Evolutionary conservation across 208 protist genomes (phyloP), one percentile per base, ranked within the genome.

Genomic region (Trypanosoma platydactyli): DNA sequence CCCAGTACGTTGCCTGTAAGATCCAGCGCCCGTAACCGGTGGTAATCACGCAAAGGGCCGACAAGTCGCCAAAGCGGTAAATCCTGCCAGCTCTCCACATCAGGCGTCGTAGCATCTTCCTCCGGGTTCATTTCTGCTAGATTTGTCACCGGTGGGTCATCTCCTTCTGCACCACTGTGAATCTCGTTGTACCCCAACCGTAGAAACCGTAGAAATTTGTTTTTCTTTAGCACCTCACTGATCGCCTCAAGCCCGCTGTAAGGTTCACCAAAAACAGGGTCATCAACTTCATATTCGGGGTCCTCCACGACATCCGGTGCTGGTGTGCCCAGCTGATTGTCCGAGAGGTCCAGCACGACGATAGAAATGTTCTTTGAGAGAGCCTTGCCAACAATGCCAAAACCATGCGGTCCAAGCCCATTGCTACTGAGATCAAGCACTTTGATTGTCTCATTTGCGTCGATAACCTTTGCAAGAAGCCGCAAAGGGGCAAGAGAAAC

Each of bases 221-320:
- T 96, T 71, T 94, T 94, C 68, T 93, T 93, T 16, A 96, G 69
- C 58, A 96, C 73, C 74, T 96, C 88, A 33, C 71, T 73, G 45
- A 96, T 56, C 22, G 88, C 91, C 66, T 94, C 88, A 29, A 94
- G 70, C 35, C 89, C 89, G 38, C 66, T 79, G 51, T 84, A 80
- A 11, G 71, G 1, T 68, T 94, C 88, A 20, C 91, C 91, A 75
- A 94, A 94, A 16, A 91, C 83, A 5, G 88, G 78, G 56, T 94
- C 88, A 18, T 92, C 85, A 41, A 72, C 76, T 49, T 84, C 76
- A 60, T 83, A 80, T 29, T 88, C 85, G 12, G 84, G 83, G 66
- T 94, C 84, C 64, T 92, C 86, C 3, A 81, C 68, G 24, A 91
- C 71, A 30, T 95, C 90, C 2, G 71, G 68, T 0, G 64, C n/a